Base-by-base conservation (phyloP, 352 stramenopile species). In the Phytophthora kernoviae region DNA sequence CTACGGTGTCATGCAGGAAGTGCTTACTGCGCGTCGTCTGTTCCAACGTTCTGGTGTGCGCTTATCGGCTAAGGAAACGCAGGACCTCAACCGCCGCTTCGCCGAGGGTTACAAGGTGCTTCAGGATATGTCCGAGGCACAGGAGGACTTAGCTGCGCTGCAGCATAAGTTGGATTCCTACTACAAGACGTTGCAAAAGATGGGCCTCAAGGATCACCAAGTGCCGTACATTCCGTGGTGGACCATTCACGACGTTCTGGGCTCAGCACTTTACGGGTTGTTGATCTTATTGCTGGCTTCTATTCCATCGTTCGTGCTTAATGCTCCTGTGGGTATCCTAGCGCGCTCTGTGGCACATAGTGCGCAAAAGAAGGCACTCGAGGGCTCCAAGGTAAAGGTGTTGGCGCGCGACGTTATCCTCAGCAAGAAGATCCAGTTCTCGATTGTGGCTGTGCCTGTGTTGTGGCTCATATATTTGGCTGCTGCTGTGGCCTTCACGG, bases 1-100 rank as follows among this genome's bases (percentile, higher is more conserved):
- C 80, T 99, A 99, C 75, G 92, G 98, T 54, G 94, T 93, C 20
- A 79, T 99, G 64, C 93, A 99, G 78, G 65, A 98, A 11, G 88
- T 99, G 40, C 93, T 98, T 74, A 98, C 95, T 22, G 95, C 94
- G 18, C 82, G 97, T 47, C 88, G 97, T 49, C 75, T 99, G 21
- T 99, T 97, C 61, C 91, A 97, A 67, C 86, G 88, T 49, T 94
- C 90, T 41, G 84, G 90, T 26, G 77, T 94, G 33, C 83, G 86
- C 33, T 54, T 97, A 20, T 88, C 84, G 8, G 86, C 90, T n/a
- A 93, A 95, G 56, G 79, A 97, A 55, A 98, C 94, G 46, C 84
- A 97, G 65, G 88, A 97, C 61, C 55, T 98, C 20, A 97, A 96
- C 65, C 85, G 91, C 27, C 79, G 91, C 44, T 97, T 98, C 70